Conservation (phyloP, 495 filamentous ascomycete genomes). For the Xylaria scruposa region DNA sequence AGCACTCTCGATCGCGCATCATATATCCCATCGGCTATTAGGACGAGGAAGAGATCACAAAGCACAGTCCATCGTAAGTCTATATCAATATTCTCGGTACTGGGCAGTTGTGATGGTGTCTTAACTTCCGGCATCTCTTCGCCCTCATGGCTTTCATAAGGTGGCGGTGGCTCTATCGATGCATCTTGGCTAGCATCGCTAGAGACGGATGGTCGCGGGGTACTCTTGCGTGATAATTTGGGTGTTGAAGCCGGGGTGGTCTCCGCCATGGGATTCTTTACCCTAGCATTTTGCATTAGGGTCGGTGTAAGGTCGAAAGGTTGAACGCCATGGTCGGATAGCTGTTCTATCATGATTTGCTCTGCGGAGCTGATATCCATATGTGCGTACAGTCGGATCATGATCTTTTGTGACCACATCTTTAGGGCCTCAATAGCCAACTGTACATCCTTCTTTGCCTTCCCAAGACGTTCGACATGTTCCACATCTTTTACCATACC, state of each 20-base stretch:
- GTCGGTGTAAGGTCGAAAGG: constrained; percentile 81
- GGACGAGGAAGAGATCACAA: constrained; percentile 92
- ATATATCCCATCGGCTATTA: constrained; percentile 94
- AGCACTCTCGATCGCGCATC: constrained; percentile 87
- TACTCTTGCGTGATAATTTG: constrained; percentile 29
- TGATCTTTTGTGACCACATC: constrained; percentile 98
- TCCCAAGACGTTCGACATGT: constrained; percentile 58
- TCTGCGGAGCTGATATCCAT: constrained; percentile 93
- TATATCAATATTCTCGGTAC: constrained; percentile 85
- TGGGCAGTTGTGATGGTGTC: constrained; percentile 80
- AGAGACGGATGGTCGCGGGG: constrained; percentile 32
- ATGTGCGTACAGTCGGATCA: constrained; percentile 89
- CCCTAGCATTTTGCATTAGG: constrained; percentile 90
- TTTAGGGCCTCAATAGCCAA: constrained; percentile 77
- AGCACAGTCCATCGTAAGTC: constrained; percentile 97
- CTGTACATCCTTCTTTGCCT: constrained; percentile 70
- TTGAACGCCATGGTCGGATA: constrained; percentile 88
- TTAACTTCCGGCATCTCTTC: constrained; percentile 76
- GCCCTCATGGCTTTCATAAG: constrained; percentile 73
- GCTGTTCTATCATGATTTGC: constrained; percentile 99
- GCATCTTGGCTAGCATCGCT: constrained; percentile 44
- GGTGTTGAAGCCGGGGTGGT: constrained; percentile 36
- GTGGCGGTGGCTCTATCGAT: constrained; percentile 65
- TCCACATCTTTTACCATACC: constrained; percentile 75
- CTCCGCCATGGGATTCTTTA: constrained; percentile 87